Conservation (phyloP, 257 asterid genomes). For the Marsdenia floribunda region DNA sequence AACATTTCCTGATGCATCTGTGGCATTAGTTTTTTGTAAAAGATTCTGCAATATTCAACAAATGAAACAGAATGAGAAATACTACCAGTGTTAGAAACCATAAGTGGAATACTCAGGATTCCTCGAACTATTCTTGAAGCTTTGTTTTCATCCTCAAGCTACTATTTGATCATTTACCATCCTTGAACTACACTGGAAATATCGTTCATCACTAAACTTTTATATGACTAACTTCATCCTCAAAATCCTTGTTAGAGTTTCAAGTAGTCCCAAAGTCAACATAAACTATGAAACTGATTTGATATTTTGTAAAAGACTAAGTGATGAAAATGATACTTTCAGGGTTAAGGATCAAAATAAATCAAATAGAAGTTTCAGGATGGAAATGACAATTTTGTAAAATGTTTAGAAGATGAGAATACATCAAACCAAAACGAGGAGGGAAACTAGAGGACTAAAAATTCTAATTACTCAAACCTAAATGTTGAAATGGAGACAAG, state of each 20-base stretch:
- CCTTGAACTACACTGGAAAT: neutral
- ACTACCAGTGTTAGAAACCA: neutral
- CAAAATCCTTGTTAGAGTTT: neutral
- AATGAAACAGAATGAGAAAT: neutral
- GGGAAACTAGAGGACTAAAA: neutral
- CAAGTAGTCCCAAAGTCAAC: neutral
- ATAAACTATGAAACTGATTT: neutral
- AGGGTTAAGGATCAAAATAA: neutral
- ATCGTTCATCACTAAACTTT: neutral
- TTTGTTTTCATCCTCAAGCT: neutral
- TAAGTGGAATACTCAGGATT: neutral
- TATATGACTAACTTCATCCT: neutral
- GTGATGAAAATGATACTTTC: neutral
- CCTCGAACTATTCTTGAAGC: neutral
- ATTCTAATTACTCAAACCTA: neutral
- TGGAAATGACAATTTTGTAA: neutral
- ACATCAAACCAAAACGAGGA: no score
- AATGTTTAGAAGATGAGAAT: neutral
- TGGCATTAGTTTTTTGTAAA: conserved; percentile 70
- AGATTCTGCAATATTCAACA: conserved; percentile 48
- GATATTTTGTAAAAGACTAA: neutral
- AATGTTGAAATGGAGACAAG: neutral
- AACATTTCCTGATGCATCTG: conserved; percentile 83
- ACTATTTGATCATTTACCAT: neutral
- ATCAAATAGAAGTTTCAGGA: neutral